Evolutionary conservation across 345 rosid genomes (phyloP).

Genomic region (Geranium rotundifolium): DNA sequence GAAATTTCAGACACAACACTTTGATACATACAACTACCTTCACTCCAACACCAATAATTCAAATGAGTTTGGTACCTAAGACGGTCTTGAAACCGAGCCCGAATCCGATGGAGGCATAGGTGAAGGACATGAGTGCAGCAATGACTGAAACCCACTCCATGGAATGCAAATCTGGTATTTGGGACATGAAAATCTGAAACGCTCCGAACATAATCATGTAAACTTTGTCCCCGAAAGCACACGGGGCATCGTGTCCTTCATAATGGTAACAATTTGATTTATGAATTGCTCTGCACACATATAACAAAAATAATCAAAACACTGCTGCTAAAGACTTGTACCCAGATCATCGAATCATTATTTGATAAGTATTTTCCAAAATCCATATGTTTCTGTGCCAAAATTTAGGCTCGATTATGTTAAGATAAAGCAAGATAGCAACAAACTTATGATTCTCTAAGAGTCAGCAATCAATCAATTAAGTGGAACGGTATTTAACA

Average conservation of each 20-base stretch:
- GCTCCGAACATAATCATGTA: slow-evolving; percentile 44
- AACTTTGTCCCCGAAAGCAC: slow-evolving; percentile 21
- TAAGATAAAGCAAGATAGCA: too few relatives aligned
- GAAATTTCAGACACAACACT: too few relatives aligned
- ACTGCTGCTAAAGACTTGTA: too few relatives aligned
- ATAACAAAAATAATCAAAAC: not conserved
- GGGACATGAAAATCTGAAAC: slow-evolving; percentile 38
- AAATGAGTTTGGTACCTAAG: slow-evolving; percentile 19
- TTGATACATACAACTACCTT: too few relatives aligned
- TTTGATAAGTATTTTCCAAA: not conserved
- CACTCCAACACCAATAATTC: too few relatives aligned
- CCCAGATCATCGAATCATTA: too few relatives aligned
- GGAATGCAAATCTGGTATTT: slow-evolving; percentile 47
- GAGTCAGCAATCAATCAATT: too few relatives aligned
- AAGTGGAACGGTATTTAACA: too few relatives aligned
- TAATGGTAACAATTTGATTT: slow-evolving; percentile 26
- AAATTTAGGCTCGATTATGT: too few relatives aligned
- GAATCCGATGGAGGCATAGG: slow-evolving; percentile 41
- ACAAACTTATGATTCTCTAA: too few relatives aligned
- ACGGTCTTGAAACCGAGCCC: slow-evolving; percentile 40
- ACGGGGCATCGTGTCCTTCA: slow-evolving; percentile 35
- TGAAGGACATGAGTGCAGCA: slow-evolving; percentile 50
- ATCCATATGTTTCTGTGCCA: too few relatives aligned
- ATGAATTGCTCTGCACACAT: slow-evolving; percentile 28
- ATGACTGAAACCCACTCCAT: slow-evolving; percentile 39